A percentile compares a stretch with the other conserved stretches of the same genome.
phyloP scores from a whole-genome alignment of 345 rosid genomes.

The Euphorbia lathyris region DNA sequence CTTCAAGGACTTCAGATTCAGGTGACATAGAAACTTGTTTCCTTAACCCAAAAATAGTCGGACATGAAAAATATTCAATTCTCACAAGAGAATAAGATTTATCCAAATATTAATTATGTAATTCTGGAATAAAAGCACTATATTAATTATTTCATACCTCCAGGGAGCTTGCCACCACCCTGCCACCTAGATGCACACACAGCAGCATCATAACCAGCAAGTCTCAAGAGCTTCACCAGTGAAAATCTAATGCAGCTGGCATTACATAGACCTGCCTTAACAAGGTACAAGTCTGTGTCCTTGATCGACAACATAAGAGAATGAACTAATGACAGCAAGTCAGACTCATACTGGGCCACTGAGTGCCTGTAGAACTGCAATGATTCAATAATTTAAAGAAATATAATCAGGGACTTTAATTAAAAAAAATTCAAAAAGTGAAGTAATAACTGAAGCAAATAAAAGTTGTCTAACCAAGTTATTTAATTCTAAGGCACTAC shows the following conservation, averaged over 20 bases:
- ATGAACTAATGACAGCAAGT: conserved; percentile 58
- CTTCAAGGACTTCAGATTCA: neutral
- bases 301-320: conserved; percentile 54
- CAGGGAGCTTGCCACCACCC: conserved; percentile 79
- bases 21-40: too few relatives aligned
- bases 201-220: conserved; percentile 78
- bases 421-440: neutral
- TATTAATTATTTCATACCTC: conserved; percentile 48
- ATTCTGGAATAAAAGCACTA: conserved; percentile 3
- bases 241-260: conserved; percentile 76
- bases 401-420: neutral
- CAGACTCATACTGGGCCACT: conserved; percentile 52
- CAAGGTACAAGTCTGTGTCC: conserved; percentile 52
- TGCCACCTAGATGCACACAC: conserved; percentile 84
- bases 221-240: conserved; percentile 70
- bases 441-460: neutral
- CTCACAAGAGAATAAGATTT: too few relatives aligned
- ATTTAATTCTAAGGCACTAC: neutral
- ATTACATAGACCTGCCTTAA: conserved; percentile 62
- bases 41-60: neutral
- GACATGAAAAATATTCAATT: neutral
- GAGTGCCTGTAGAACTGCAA: conserved; percentile 58
- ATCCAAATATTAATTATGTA: neutral
- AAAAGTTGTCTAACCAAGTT: neutral
- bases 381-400: neutral